A percentile compares a stretch with the other conserved stretches of the same genome.
These are phyloP conservation scores for Xenoacremonium recifei DNA, from an alignment of 2,329 filamentous ascomycete species.

Conservation along the genomic window DNA sequence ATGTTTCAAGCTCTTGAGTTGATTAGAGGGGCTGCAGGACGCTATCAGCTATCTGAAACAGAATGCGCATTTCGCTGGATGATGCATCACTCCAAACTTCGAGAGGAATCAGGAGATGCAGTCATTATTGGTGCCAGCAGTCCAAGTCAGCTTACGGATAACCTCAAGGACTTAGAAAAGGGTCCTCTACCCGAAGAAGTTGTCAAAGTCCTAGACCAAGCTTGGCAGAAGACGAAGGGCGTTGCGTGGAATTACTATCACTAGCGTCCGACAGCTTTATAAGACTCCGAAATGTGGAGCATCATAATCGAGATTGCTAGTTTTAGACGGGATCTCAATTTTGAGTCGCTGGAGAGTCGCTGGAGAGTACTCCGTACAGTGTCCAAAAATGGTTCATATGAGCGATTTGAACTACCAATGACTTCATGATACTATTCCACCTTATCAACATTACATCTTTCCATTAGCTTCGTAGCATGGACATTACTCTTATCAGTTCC, in stretches of 20 bases:
- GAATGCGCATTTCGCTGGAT: conserved; percentile 70
- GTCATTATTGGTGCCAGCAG: conserved; percentile 52
- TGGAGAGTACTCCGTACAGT: too few relatives aligned
- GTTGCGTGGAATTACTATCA: conserved; percentile 31
- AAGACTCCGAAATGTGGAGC: too few relatives aligned
- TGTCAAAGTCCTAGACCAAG: conserved; percentile 43
- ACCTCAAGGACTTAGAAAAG: conserved; percentile 50
- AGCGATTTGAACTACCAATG: too few relatives aligned
- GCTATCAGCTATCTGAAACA: conserved; percentile 62
- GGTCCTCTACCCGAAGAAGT: conserved; percentile 71
- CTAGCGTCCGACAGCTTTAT: too few relatives aligned
- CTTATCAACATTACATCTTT: too few relatives aligned
- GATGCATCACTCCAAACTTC: conserved; percentile 60
- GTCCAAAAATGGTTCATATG: too few relatives aligned
- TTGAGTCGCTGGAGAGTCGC: too few relatives aligned
- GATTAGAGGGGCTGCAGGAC: conserved; percentile 61
- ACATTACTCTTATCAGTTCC: too few relatives aligned
- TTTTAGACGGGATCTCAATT: too few relatives aligned
- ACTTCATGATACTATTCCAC: too few relatives aligned
- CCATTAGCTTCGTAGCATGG: too few relatives aligned
- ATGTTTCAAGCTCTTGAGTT: conserved; percentile 57
- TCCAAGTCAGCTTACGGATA: conserved; percentile 47
- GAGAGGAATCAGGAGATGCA: conserved; percentile 42
- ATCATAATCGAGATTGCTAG: too few relatives aligned
- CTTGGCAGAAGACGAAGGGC: conserved; percentile 8